Conservation (phyloP, 495 filamentous ascomycete species). For the Chlorociboria aeruginascens region DNA sequence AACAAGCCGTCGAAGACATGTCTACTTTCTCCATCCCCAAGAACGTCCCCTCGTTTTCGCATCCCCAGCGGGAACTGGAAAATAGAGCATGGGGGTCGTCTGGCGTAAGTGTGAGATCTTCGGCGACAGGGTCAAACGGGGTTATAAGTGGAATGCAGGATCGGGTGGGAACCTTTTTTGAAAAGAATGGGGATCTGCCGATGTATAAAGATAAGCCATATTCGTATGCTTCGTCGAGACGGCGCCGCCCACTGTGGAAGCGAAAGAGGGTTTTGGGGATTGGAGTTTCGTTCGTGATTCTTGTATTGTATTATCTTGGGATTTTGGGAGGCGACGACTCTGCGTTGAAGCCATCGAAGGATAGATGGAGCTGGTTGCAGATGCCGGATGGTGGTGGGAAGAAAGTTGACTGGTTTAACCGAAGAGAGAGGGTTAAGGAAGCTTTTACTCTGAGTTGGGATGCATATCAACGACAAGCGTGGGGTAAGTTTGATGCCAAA, state of each 20-base stretch:
- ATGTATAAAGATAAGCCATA: conserved; percentile 99
- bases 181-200: conserved; percentile 48
- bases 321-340: conserved; percentile 30
- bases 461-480: conserved; percentile 84
- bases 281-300: conserved; percentile 36
- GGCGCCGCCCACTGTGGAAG: conserved; percentile 34
- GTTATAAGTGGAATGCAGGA: conserved; percentile 33
- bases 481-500: conserved; percentile 52
- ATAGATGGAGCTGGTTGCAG: conserved; percentile 30
- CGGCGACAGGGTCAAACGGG: conserved; percentile 24
- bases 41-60: conserved; percentile 59
- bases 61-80: conserved; percentile 55
- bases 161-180: conserved; percentile 32
- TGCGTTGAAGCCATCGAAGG: conserved; percentile 17
- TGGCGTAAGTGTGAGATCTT: conserved; percentile 21
- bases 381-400: conserved; percentile 23
- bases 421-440: conserved; percentile 79
- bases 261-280: conserved; percentile 41
- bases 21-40: conserved; percentile 48
- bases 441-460: conserved; percentile 84
- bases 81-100: conserved; percentile 52
- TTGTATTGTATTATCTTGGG: conserved; percentile 46
- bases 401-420: conserved; percentile 55
- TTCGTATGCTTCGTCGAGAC: conserved; percentile 44
- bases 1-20: conserved; percentile 40